These are phyloP conservation scores for Lactarius vividus DNA, from an alignment of 768 basidiomycete species.

Conservation along the genomic window DNA sequence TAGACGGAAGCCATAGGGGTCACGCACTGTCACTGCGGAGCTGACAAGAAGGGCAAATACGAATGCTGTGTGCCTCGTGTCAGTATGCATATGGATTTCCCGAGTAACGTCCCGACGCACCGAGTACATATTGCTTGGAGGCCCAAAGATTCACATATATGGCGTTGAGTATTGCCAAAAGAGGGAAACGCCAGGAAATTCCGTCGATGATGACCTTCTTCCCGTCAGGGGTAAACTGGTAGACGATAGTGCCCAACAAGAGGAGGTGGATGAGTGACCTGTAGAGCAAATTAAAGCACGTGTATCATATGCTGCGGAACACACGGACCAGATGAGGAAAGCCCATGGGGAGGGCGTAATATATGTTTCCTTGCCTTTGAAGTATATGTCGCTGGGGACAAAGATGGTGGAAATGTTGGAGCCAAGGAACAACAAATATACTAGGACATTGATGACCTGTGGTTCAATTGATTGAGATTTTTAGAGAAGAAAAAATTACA, in stretches of 20 bases:
- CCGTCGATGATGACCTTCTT: slow-evolving; percentile 82
- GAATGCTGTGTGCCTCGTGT: slow-evolving; percentile 55
- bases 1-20: slow-evolving; percentile 27
- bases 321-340: slow-evolving; percentile 78
- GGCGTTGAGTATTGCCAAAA: slow-evolving; percentile 83
- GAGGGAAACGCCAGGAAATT: slow-evolving; percentile 87
- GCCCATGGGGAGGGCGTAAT: slow-evolving; percentile 93
- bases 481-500: too few species aligned
- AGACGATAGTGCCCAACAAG: slow-evolving; percentile 86
- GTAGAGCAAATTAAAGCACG: slow-evolving; percentile 20
- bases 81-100: not conserved
- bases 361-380: slow-evolving; percentile 79
- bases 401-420: slow-evolving; percentile 87
- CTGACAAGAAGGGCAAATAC: slow-evolving; percentile 86
- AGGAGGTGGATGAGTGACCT: slow-evolving; percentile 89
- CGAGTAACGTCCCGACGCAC: slow-evolving; percentile 35
- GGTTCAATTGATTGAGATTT: not conserved
- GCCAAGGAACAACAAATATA: slow-evolving; percentile 85
- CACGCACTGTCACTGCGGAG: slow-evolving; percentile 54
- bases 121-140: slow-evolving; percentile 65
- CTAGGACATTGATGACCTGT: slow-evolving; percentile 71
- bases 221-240: slow-evolving; percentile 79
- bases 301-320: not conserved
- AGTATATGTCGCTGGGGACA: slow-evolving; percentile 68
- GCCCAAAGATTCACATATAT: slow-evolving; percentile 89